These are phyloP conservation scores for Dovyalis caffra DNA, from an alignment of 345 rosid species.

Conservation along the genomic window DNA sequence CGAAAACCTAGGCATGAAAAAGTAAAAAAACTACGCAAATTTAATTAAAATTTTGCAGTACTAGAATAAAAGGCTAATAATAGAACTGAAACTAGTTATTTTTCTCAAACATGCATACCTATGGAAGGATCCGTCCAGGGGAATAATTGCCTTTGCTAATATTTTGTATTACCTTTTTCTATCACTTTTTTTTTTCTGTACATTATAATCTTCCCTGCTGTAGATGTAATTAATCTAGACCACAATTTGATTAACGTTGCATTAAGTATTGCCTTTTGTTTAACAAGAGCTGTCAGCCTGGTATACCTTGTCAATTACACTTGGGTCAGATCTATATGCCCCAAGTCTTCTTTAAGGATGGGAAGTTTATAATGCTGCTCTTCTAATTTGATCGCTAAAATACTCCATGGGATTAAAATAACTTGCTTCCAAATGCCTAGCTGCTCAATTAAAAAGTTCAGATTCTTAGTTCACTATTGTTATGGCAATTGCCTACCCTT, in stretches of 20 bases:
- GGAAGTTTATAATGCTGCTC: too few species aligned
- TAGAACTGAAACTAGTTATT: not conserved
- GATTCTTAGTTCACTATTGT: not conserved
- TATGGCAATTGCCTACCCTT: not conserved
- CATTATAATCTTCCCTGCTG: too few species aligned
- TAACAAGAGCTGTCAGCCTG: not conserved
- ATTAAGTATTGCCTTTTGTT: too few species aligned
- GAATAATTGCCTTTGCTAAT: not conserved
- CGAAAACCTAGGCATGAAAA: too few species aligned
- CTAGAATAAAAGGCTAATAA: too few species aligned
- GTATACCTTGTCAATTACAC: constrained; percentile 13
- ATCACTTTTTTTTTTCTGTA: too few species aligned
- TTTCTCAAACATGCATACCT: not conserved
- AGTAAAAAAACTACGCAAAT: too few species aligned
- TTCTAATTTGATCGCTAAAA: not conserved
- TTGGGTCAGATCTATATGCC: too few species aligned
- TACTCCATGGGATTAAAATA: not conserved
- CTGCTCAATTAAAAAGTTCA: not conserved
- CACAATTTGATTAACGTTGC: too few species aligned
- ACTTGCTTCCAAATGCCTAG: not conserved
- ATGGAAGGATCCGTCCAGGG: not conserved
- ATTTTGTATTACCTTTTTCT: not conserved
- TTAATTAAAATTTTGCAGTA: too few species aligned
- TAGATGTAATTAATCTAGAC: too few species aligned
- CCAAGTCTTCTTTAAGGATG: too few species aligned